Base-by-base conservation (phyloP, 352 stramenopile genomes). In the Phytophthora pluvialis region DNA sequence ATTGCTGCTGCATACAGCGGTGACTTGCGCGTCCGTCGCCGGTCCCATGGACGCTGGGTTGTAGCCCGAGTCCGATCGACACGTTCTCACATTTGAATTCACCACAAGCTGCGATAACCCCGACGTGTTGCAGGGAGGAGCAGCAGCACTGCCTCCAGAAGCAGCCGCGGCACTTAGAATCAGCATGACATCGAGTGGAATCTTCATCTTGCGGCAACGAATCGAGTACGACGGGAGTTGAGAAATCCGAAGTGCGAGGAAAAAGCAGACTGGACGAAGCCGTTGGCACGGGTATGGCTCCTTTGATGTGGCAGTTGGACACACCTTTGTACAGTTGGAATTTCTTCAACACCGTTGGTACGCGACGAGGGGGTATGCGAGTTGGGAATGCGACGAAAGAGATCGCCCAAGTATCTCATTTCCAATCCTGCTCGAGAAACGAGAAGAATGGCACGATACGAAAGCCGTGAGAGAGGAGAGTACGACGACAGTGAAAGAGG, bases 31-130 rank as follows among this genome's bases (percentile, higher is more conserved):
- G 15, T 75, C 42, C 12, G 54, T 74, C 9, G 72, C 48, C n/a
- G 56, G 26, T 3, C 46, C 35, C 47, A 75, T 64, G 11, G 72
- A 78, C 15, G 66, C 40, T 28, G 73, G 63, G 18, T 65, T 70
- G 64, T 83, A 83, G 25, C 72, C 69, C 0, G 72, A 67, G 3
- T 78, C 57, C 32, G 31, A 26, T 3, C 54, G 49, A 64, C 77
- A 86, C 16, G 49, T 70, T 35, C 35, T 67, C 48, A 73, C 71
- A 35, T 71, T 61, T 45, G 31, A 28, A 59, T 52, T 59, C 21
- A 45, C 39, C 18, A 81, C 47, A 38, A 86, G 52, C 3, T 63
- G 47, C n/a, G 69, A 47, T 43, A 83, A 26, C 5, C 46, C 53
- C 28, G 57, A 64, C 12, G 52, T 66, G 9, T 78, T 57, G 50